These are phyloP conservation scores for Sporothrix humicola DNA, from an alignment of 2,329 filamentous ascomycete species.

Conservation along the genomic window DNA sequence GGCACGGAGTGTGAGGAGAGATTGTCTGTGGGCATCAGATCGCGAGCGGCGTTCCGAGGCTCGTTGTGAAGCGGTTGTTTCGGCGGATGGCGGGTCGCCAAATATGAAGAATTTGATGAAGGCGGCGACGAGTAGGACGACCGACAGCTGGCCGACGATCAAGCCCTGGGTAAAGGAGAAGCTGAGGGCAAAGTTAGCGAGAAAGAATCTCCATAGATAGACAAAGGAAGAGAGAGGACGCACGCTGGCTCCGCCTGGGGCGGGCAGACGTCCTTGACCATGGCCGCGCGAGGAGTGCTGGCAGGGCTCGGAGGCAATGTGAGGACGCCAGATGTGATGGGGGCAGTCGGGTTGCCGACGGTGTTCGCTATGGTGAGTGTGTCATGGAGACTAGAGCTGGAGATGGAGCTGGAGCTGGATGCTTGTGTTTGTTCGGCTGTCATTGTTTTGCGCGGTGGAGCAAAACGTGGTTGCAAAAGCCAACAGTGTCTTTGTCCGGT, in stretches of 20 bases:
- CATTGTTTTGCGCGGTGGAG: slow-evolving; percentile 9
- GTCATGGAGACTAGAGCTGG: slow-evolving; percentile 25
- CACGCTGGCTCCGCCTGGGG: slow-evolving; percentile 54
- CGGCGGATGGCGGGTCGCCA: slow-evolving; percentile 85
- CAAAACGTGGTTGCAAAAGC: slow-evolving; percentile 31
- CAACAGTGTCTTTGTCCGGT: slow-evolving; percentile 24
- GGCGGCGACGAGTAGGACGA: slow-evolving; percentile 86
- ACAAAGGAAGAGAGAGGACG: slow-evolving; percentile 40
- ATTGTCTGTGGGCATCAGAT: slow-evolving; percentile 77
- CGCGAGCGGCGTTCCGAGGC: slow-evolving; percentile 75
- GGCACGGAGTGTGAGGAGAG: slow-evolving; percentile 67
- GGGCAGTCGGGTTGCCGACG: slow-evolving; percentile 25
- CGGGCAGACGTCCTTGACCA: slow-evolving; percentile 53
- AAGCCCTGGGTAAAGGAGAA: slow-evolving; percentile 93
- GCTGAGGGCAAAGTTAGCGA: slow-evolving; percentile 50
- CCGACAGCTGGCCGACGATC: slow-evolving; percentile 88
- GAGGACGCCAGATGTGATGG: background rate
- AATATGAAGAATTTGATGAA: slow-evolving; percentile 99
- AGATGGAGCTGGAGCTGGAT: background rate
- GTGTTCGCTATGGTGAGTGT: slow-evolving; percentile 28
- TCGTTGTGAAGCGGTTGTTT: slow-evolving; percentile 76
- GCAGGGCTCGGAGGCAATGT: background rate
- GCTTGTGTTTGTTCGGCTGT: background rate
- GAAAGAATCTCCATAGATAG: background rate
- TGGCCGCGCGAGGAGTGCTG: slow-evolving; percentile 38